These are phyloP conservation scores for Ricinus communis DNA, from an alignment of 345 rosid species.

Conservation along the genomic window DNA sequence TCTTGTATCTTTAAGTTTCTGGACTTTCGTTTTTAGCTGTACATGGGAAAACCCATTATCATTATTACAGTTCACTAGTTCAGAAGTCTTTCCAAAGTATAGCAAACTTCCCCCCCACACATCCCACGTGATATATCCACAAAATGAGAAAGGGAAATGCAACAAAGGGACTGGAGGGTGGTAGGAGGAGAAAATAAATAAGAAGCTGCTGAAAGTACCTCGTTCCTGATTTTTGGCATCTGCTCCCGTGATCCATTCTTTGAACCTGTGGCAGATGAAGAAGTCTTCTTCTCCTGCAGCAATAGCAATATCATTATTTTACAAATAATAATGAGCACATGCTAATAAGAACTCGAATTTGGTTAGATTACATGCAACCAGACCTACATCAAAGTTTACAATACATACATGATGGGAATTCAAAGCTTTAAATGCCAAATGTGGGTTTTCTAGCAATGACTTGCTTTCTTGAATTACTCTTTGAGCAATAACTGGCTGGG, in stretches of 20 bases:
- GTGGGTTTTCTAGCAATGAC: constrained; percentile 72
- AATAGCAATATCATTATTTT: constrained; percentile 11
- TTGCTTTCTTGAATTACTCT: constrained; percentile 98
- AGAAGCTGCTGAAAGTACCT: constrained; percentile 28
- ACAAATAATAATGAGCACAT: not conserved
- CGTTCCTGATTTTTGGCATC: constrained; percentile 44
- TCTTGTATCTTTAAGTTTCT: constrained; percentile 68
- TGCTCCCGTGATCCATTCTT: constrained; percentile 36
- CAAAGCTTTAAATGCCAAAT: constrained; percentile 39
- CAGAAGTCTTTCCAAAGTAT: not conserved
- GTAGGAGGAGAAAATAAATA: not conserved
- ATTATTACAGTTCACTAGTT: not conserved
- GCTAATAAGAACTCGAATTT: not conserved
- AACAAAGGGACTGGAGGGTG: not conserved
- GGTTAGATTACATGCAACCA: not conserved
- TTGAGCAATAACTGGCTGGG: constrained; percentile 77
- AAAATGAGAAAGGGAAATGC: not conserved
- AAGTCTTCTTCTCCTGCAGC: constrained; percentile 56
- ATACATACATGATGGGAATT: constrained; percentile 49
- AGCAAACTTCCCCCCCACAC: not conserved
- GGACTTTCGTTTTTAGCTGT: constrained; percentile 61
- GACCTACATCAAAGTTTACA: not conserved
- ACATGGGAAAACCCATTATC: constrained; percentile 4
- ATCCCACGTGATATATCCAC: not conserved
- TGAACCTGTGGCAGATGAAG: constrained; percentile 35